Evolutionary conservation across 1,139 yeast genomes (phyloP).

Genomic region (Wickerhamiella infanticola): DNA sequence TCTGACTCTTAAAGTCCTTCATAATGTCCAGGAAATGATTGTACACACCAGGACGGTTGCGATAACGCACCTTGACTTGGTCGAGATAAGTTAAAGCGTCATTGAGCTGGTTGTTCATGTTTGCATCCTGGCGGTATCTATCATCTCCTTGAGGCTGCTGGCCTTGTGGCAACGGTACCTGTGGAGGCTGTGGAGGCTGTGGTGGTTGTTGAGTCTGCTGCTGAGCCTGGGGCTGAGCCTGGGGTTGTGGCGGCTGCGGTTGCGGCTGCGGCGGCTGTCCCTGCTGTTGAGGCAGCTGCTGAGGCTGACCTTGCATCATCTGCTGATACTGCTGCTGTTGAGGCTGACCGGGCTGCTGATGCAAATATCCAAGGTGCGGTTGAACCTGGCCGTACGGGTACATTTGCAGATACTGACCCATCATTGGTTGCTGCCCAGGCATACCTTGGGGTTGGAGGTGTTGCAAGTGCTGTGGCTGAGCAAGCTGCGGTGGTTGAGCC

Average conservation of each 20-base stretch:
- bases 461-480: neutral
- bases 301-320: conserved; percentile 8
- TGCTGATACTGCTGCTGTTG: conserved; percentile 14
- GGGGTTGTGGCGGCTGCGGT: conserved; percentile 2
- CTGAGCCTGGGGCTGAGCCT: conserved; percentile 4
- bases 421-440: conserved; percentile 2
- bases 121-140: conserved; percentile 6
- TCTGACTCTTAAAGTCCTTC: conserved; percentile 80
- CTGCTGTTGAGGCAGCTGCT: conserved; percentile 11
- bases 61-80: conserved; percentile 87
- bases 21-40: conserved; percentile 90
- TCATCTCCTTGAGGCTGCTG: conserved; percentile 12
- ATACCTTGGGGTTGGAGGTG: conserved; percentile 4
- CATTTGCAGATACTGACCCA: neutral
- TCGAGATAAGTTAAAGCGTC: conserved; percentile 93
- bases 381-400: neutral
- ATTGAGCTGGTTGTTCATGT: conserved; percentile 9
- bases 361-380: neutral
- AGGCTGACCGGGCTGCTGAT: conserved; percentile 5
- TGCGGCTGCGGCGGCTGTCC: conserved; percentile 8
- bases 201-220: conserved; percentile 5
- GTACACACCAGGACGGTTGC: conserved; percentile 86
- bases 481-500: conserved; percentile 1
- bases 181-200: conserved; percentile 2
- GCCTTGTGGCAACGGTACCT: neutral